Base-by-base conservation (phyloP, 2,329 filamentous ascomycete species). In the Tolypocladium cylindrosporum region DNA sequence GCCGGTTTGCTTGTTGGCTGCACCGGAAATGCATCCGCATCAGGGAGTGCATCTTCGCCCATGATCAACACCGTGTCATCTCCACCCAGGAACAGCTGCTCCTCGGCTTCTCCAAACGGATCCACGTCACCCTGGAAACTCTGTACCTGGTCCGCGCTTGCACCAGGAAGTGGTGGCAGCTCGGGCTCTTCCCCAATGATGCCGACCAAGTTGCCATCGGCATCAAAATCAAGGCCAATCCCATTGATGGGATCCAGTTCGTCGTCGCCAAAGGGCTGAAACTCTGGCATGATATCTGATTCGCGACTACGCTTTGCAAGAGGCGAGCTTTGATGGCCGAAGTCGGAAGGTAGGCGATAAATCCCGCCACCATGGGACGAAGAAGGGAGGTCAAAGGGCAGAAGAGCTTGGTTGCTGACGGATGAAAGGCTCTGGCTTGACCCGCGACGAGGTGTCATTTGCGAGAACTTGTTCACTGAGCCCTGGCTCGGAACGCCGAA, bases 201-300 rank as follows among this genome's bases (percentile, higher is more conserved):
- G 31, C 72, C 71, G 45, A 79, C 63, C 41, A 82, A 65, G 59
- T 81, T 81, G 42, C 80, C 80, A 11, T 81, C 68, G 31, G 69
- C 75, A 60, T 82, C 80, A 56, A 83, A 77, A n/a, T 76, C 73
- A 34, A 83, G 70, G 2, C 74, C 75, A 62, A 78, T 72, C 34
- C 76, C 75, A 0, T 69, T 69, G 24, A 74, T 63, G 6, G 68
- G 64, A 10, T 69, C 70, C 34, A 76, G 64, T 2, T 77, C 74
- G 13, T 79, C 73, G 0, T 73, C 71, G 10, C 64, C 70, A 21
- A 78, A 71, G 2, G 71, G 69, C 36, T 71, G 68, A 31, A 67
- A 67, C 2, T 65, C 65, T 2, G 61, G 60, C 57, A 66, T 64
- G 10, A 55, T 55, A 27, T 67, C 61, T 27, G 60, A 36, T 5